Percentiles rank a stretch among this genome's conserved stretches.
Conservation (phyloP, 2,329 filamentous ascomycete genomes). For the Dactylellina drechsleri region DNA sequence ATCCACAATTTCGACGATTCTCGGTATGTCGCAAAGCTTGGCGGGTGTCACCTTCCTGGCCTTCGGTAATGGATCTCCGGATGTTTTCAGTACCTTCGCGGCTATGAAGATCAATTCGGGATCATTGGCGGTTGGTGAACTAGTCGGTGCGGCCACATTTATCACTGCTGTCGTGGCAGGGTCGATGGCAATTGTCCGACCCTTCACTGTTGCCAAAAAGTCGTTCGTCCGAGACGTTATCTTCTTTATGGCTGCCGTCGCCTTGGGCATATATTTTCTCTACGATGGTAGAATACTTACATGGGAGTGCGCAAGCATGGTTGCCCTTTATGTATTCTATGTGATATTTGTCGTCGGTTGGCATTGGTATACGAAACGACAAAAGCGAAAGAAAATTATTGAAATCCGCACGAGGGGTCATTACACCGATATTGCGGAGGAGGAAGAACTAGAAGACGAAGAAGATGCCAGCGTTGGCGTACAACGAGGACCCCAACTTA, state of each 20-base stretch:
- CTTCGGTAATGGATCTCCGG: slow-evolving; percentile 96
- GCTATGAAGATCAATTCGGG: slow-evolving; percentile 97
- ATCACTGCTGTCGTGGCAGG: slow-evolving; percentile 96
- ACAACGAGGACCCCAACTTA: slow-evolving; percentile 62
- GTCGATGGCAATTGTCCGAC: slow-evolving; percentile 95
- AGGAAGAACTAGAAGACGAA: slow-evolving; percentile 69
- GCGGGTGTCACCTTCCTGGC: slow-evolving; percentile 96
- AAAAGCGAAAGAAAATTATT: slow-evolving; percentile 62
- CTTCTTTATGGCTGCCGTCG: slow-evolving; percentile 88
- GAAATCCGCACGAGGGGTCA: slow-evolving; percentile 57
- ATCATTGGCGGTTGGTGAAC: slow-evolving; percentile 93
- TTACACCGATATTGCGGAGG: slow-evolving; percentile 62
- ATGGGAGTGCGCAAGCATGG: slow-evolving; percentile 93
- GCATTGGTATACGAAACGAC: slow-evolving; percentile 83
- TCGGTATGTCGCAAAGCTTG: slow-evolving; percentile 86
- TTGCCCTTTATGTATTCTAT: slow-evolving; percentile 89
- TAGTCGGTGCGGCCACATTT: slow-evolving; percentile 93
- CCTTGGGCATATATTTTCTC: slow-evolving; percentile 87
- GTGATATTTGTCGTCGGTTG: slow-evolving; percentile 86
- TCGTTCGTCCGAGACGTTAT: slow-evolving; percentile 91
- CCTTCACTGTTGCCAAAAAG: slow-evolving; percentile 88
- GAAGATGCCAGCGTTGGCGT: slow-evolving; percentile 68
- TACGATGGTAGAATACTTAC: slow-evolving; percentile 83
- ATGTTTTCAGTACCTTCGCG: slow-evolving; percentile 98
- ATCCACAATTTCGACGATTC: slow-evolving; percentile 85